These are phyloP conservation scores for Colletotrichum cereale DNA, from an alignment of 2,329 filamentous ascomycete species.

Conservation along the genomic window DNA sequence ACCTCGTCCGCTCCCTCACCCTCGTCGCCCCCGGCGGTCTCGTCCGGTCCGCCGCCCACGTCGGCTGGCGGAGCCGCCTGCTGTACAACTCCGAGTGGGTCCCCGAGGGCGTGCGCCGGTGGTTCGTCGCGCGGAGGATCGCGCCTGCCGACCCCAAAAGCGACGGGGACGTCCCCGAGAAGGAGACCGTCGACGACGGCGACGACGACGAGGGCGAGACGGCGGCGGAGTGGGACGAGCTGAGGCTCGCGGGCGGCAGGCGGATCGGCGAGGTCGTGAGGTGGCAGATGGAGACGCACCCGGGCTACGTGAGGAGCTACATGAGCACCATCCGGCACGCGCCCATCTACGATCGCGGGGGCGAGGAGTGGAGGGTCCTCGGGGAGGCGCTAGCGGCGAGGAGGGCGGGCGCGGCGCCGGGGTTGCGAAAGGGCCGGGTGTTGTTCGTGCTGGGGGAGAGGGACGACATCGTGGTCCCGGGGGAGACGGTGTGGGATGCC, in stretches of 20 bases:
- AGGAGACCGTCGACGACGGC: constrained; percentile 54
- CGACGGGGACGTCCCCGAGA: constrained; percentile 50
- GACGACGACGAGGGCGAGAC: constrained; percentile 52
- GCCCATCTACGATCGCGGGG: constrained; percentile 74
- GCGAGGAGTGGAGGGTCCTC: constrained; percentile 70
- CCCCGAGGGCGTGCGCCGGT: constrained; percentile 69
- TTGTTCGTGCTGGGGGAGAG: constrained; percentile 74
- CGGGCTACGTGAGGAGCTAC: constrained; percentile 77
- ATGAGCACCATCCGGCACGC: constrained; percentile 78
- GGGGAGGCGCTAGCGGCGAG: constrained; percentile 60
- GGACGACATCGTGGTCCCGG: constrained; percentile 75
- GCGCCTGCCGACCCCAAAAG: constrained; percentile 51
- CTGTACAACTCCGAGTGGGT: constrained; percentile 72
- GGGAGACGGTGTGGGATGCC: constrained; percentile 74
- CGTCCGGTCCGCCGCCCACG: constrained; percentile 68
- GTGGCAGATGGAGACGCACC: constrained; percentile 77
- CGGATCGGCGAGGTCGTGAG: constrained; percentile 71
- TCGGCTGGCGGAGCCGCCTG: constrained; percentile 71
- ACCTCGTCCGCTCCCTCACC: constrained; percentile 72
- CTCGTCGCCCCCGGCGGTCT: constrained; percentile 78
- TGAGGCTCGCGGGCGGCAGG: constrained; percentile 63
- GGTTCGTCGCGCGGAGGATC: constrained; percentile 64
- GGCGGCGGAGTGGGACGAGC: constrained; percentile 60
- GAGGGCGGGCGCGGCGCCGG: constrained; percentile 51
- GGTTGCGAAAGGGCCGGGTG: constrained; percentile 63